Conservation (phyloP, 73 alveolate genomes). For the Tetrahymena thermophila region DNA sequence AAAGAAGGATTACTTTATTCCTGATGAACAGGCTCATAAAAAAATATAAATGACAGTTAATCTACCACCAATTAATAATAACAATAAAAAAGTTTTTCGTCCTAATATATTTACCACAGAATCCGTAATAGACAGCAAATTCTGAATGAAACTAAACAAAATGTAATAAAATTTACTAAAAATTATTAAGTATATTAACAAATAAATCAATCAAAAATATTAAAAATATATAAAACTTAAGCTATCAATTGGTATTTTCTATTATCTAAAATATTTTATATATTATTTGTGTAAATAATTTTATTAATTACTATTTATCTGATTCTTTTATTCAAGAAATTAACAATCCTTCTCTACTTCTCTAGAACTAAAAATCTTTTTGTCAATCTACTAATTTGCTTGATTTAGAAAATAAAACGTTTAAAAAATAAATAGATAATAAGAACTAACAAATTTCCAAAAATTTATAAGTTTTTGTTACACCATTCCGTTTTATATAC, state of each 20-base stretch:
- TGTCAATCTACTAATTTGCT: neutral
- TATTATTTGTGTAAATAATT: neutral
- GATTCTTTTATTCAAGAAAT: too few relatives aligned
- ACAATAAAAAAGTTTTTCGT: neutral
- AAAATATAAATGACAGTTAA: neutral
- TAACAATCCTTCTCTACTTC: neutral
- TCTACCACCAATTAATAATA: neutral
- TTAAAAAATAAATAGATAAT: too few relatives aligned
- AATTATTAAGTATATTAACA: too few relatives aligned
- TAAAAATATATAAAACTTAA: too few relatives aligned
- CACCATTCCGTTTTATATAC: neutral
- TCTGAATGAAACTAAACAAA: neutral
- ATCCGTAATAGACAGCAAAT: neutral
- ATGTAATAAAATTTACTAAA: too few relatives aligned
- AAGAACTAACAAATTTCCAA: neutral
- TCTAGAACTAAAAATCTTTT: neutral
- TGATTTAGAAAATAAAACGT: neutral
- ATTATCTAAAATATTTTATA: too few relatives aligned
- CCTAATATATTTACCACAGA: neutral
- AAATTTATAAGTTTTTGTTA: neutral
- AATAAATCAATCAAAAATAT: too few relatives aligned
- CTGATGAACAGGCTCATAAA: neutral
- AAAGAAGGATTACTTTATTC: neutral
- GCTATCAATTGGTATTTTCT: neutral
- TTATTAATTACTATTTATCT: too few relatives aligned